Base-by-base conservation (phyloP, 371 early-diverging fungal genomes). In the Apophysomyces trapeziformis region DNA sequence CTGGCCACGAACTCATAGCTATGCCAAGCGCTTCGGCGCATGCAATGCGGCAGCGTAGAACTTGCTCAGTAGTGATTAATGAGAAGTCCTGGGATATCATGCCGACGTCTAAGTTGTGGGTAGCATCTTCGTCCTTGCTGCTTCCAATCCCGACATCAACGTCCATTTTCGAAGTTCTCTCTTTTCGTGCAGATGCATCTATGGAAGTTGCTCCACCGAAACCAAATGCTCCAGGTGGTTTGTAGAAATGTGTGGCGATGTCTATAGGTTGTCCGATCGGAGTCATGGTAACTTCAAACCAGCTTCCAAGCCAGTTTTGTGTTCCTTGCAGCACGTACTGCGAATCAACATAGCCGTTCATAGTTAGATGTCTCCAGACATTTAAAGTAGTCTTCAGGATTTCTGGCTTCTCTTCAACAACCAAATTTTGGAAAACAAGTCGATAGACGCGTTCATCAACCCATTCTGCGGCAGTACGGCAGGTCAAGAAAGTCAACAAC, bases 31-130 rank as follows among this genome's bases (percentile, higher is more conserved):
- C 94, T 7, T 84, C 88, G 13, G 92, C 88, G 18, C 90, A 92
- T 0, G 87, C 86, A 26, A 96, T 70, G 39, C 97, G 90, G 26
- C 95, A 93, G 9, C 92, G 89, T 68, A 95, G 76, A 37, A 98
- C 88, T 41, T 89, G 87, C 9, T 90, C 92, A 14, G 79, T 78
- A 0, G 89, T 76, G 7, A 97, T 87, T 46, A 98, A 77, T 0
- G 93, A 91, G 57, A 97, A 76, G 66, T 98, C 99, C 70, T 97
- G 96, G 60, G 86, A 83, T 37, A 94, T 82, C 95, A 98, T 96
- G 13, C 94, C 95, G 18, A 88, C 80, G 70, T 98, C 99, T 47
- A 96, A 84, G 64, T 91, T 91, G 68, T 91, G 89, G 6, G 82
- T 75, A 1, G 68, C 50, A 8, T 74, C 80, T 43, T 69, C 60